Evolutionary conservation across 1,139 yeast genomes (phyloP), one percentile per base, ranked within the genome.

Genomic region (Hemisphaericaspora xylanilytica): DNA sequence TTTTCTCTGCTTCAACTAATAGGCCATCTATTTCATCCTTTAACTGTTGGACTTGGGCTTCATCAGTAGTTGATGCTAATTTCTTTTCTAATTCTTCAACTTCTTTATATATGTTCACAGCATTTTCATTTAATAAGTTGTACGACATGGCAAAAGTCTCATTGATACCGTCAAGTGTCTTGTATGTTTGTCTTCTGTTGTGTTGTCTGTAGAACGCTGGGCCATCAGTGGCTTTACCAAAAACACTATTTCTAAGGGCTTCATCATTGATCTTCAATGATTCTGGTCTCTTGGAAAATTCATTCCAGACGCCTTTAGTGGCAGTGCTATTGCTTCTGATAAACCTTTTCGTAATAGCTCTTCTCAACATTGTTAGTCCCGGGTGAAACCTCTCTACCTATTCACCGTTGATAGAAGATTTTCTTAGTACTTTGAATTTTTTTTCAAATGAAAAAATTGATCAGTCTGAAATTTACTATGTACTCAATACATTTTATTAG

Each of bases 91-190:
- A 46, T 7, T 41, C 35, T 33, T 59, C 52, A 14, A 61, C 45
- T 37, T 56, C 41, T 16, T 52, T 28, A 39, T 62, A 61, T 29
- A 55, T 37, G 13, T 46, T 35, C 26, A 43, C 48, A 36, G 57
- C 52, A 42, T 81, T 77, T 12, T 67, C 48, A 53, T 81, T 77
- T 44, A 89, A 65, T 25, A 79, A 55, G 17, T 78, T 72, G 51
- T 84, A 78, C 2, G 96, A 87, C 39, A 72, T 58, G 40, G 82
- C 75, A 60, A 87, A 89, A 1, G 86, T 83, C 35, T 82, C 85
- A 48, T 85, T 80, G 37, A 89, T 71, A 1, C 80, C 83, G 33
- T 60, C 65, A 17, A 95, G 95, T 1, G 90, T 70, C 42, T 69
- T 73, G 63, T 89, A 89, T 5, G 56, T 53, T 34, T 48, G 42